Base-by-base conservation (phyloP, 345 rosid species). In the Heritiera fomes region DNA sequence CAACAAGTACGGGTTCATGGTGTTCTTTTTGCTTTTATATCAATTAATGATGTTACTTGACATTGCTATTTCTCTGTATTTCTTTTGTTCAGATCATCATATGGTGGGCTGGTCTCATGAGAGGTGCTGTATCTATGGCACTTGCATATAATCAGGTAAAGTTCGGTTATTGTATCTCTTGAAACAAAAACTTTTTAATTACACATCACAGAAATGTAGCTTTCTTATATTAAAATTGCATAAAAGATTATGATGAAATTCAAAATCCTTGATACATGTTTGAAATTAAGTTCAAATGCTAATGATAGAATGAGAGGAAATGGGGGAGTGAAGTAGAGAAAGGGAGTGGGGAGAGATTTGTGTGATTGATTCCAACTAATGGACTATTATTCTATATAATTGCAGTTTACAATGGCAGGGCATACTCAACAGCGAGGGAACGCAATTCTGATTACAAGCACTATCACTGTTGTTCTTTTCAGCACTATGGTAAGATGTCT, bases 41-140 rank as follows among this genome's bases (percentile, higher is more conserved):
- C 32, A 40, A 56, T 75, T 40, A 13, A 30, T 49, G 71, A 59
- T 30, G 49, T 40, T 64, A 12, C 30, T 43, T 56, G 72, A 66
- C 46, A 53, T 66, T 32, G 38, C 40, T 45, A 43, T 76, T 59
- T 60, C 58, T 45, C 32, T 7, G 32, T 64, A 30, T 65, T 76
- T 53, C 52, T 55, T 53, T 76, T 14, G 32, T 85, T 73, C 64
- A 92, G 99, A 68, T 96, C 74, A 88, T 94, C 10, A 91, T 97
- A 75, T 97, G 99, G 99, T 97, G 99, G 99, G 90, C 99, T 82
- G 98, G 99, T 79, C 97, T 94, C 60, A 97, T 97, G 99, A 89
- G 99, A 86, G 99, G 99, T 78, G 99, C 99, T 23, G 99, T 96
- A 14, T 96, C 99, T 3, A 96, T 96, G 95, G 99, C 98, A 72